Percentiles rank a stretch among this genome's conserved stretches.
phyloP scores from a whole-genome alignment of 306 rosid genomes.

The Glycyrrhiza uralensis region DNA sequence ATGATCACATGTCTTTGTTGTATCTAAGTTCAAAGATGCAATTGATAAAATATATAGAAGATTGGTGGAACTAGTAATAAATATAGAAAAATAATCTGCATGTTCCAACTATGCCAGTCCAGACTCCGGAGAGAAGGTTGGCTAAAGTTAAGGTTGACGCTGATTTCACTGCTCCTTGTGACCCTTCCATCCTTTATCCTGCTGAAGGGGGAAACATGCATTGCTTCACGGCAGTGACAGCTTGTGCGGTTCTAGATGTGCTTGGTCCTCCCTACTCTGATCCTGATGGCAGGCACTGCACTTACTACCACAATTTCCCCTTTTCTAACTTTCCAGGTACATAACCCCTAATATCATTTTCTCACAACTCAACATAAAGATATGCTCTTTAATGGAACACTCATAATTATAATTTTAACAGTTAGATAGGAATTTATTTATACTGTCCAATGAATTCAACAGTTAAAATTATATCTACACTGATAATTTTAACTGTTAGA shows the following conservation, averaged over 20 bases:
- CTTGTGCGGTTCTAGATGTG: constrained; percentile 89
- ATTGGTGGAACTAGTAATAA: constrained; percentile 6
- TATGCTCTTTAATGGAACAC: too few species aligned
- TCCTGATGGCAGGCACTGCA: constrained; percentile 79
- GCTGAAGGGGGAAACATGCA: constrained; percentile 96
- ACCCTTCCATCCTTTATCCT: constrained; percentile 77
- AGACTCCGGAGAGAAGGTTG: constrained; percentile 43
- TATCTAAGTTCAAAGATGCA: background rate
- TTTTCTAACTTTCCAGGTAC: constrained; percentile 63
- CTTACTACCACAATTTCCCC: constrained; percentile 61
- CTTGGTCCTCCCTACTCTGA: constrained; percentile 95
- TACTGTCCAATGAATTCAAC: too few species aligned
- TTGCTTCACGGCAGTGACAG: constrained; percentile 85
- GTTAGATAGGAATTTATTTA: too few species aligned
- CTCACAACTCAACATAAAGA: background rate
- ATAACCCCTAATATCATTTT: background rate
- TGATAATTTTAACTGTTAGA: too few species aligned
- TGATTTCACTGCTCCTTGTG: constrained; percentile 66
- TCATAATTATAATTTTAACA: too few species aligned
- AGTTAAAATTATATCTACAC: too few species aligned
- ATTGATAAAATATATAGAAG: background rate
- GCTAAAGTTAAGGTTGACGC: constrained; percentile 76
- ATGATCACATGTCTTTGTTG: background rate
- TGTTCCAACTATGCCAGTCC: constrained; percentile 38
- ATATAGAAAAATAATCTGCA: constrained; percentile 12